Evolutionary conservation across 78 protist genomes (phyloP).

Genomic region (Dictyostelium intermedium): DNA sequence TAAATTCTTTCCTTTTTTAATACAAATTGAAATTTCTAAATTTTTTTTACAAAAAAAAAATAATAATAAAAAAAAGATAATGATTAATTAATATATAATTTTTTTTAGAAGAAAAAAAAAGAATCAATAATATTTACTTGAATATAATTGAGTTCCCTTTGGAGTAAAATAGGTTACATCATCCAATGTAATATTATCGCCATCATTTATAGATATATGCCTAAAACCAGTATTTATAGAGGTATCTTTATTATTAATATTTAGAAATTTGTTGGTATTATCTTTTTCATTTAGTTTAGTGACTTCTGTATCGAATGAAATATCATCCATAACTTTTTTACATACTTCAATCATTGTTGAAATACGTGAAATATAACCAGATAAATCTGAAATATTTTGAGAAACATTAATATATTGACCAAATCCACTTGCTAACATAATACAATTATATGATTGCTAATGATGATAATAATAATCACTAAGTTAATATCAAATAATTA

Average conservation of each 20-base stretch:
- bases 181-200: constrained; percentile 21
- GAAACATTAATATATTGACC: constrained; percentile 74
- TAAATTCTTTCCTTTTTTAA: constrained; percentile 52
- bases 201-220: not conserved
- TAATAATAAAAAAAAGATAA: not conserved
- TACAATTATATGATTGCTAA: constrained; percentile 72
- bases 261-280: not conserved
- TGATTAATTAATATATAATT: too few relatives aligned
- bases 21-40: constrained; percentile 54
- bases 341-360: constrained; percentile 69
- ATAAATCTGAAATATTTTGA: constrained; percentile 23
- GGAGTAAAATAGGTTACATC: constrained; percentile 75
- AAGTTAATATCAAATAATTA: not conserved
- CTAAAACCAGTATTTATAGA: not conserved
- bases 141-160: constrained; percentile 39
- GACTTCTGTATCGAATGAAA: not conserved
- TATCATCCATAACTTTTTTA: not conserved
- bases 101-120: not conserved
- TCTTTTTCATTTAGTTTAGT: not conserved
- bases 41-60: not conserved
- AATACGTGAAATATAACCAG: constrained; percentile 69
- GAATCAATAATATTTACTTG: constrained; percentile 6
- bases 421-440: constrained; percentile 82
- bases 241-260: not conserved
- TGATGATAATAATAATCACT: not conserved